Evolutionary conservation across 2,329 filamentous ascomycete species (phyloP), one percentile per base, ranked within the genome.

Genomic region (Microsporum ferrugineum): DNA sequence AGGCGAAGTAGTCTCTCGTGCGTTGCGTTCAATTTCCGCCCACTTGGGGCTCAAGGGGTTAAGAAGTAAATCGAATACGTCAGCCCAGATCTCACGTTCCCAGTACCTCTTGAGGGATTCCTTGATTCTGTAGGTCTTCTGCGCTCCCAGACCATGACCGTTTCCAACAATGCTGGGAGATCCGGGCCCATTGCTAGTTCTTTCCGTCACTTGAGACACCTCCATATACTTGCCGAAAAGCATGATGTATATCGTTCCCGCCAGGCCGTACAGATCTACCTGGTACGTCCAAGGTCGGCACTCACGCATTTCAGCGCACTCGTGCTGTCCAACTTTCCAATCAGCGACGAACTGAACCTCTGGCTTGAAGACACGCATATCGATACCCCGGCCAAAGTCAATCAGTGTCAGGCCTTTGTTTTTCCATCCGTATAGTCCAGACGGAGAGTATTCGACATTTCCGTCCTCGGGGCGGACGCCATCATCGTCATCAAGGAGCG

Each of bases 211-310:
- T 1, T 71, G 78, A 1, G 81, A 72, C 0, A 90, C 95, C 71
- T 96, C 89, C 68, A 99, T 94, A 75, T 97, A 97, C 70, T 89
- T 91, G 7, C 94, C 92, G 71, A 96, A 99, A 2, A 99, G 82
- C 67, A 99, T 82, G 49, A 85, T 87, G 75, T 99, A 91, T 3
- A 97, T 79, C 29, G 89, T 88, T 3, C 90, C 91, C 0, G 94
- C 94, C 0, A 96, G 81, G 10, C 94, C 94, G 73, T 95, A 89
- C 69, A 97, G 95, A 77, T 99, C 94, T 66, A 96, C 89, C 73
- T 99, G 94, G 78, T 91, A 96, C 1, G 92, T 97, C 94, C 94
- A 99, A 0, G 91, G 91, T 0, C 92, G 83, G 61, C 90, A 83
- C 76, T 99, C 92, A 55, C 91, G 87, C 83, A 97, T 96, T 79